Evolutionary conservation across 2,329 filamentous ascomycete species (phyloP).

Genomic region (Ilyonectria destructans): DNA sequence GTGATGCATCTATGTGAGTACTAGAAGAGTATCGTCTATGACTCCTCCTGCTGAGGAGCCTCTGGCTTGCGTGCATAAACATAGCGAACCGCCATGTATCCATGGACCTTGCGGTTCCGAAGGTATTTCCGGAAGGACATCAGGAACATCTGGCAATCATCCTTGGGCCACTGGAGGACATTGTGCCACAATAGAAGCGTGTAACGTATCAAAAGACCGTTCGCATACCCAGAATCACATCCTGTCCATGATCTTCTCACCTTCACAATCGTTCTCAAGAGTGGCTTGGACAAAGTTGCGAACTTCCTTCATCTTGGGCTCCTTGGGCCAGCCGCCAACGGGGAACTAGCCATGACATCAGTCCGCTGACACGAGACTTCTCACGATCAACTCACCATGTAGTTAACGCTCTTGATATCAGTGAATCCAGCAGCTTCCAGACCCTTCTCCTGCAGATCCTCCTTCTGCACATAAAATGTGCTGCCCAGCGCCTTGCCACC

Average conservation of each 20-base stretch:
- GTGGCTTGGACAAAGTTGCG: conserved; percentile 36
- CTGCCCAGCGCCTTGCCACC: conserved; percentile 30
- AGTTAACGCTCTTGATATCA: conserved; percentile 38
- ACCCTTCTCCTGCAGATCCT: no score
- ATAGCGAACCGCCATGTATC: conserved; percentile 40
- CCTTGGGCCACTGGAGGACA: conserved; percentile 39
- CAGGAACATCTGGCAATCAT: conserved; percentile 42
- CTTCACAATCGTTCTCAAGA: conserved; percentile 44
- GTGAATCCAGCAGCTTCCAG: conserved; percentile 40
- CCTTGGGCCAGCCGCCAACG: conserved; percentile 39
- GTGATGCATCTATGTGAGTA: no score
- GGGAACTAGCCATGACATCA: conserved; percentile 39
- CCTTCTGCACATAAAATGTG: conserved; percentile 38
- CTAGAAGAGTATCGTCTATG: no score
- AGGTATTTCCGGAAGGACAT: conserved; percentile 38
- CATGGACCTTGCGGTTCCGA: conserved; percentile 36
- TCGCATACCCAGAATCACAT: background rate
- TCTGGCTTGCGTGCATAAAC: conserved; percentile 39
- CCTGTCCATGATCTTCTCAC: no score
- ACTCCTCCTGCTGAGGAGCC: no score
- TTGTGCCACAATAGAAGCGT: conserved; percentile 40
- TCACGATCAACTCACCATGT: conserved; percentile 29
- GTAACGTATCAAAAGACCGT: no score
- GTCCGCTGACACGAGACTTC: no score
- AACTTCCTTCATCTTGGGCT: conserved; percentile 33